phyloP scores from a whole-genome alignment of 2,329 filamentous ascomycete genomes.

The Colletotrichum cereale region DNA sequence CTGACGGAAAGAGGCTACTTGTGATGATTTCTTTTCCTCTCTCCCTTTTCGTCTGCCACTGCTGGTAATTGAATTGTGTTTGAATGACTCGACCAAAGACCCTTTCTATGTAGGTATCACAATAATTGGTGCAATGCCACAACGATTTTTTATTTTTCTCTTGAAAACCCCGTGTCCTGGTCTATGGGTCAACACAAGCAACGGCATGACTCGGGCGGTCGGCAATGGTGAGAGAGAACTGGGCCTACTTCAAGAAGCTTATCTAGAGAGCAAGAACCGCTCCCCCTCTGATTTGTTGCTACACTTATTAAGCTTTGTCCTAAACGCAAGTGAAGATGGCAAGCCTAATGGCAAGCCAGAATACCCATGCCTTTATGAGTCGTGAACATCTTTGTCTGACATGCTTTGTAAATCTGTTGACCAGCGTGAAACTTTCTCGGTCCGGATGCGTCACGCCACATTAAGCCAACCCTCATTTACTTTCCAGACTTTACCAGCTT shows the following conservation, averaged over 20 bases:
- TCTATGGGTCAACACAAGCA: too few relatives aligned
- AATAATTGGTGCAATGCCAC: background rate
- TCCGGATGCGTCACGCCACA: background rate
- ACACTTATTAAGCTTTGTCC: constrained; percentile 11
- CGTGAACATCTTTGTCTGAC: background rate
- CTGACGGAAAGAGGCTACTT: too few relatives aligned
- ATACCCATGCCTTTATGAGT: constrained; percentile 18
- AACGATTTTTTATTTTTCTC: too few relatives aligned
- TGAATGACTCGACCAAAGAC: background rate
- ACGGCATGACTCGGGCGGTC: background rate
- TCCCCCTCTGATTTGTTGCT: background rate
- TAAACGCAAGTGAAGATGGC: constrained; percentile 14
- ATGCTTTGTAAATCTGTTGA: background rate
- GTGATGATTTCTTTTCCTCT: too few relatives aligned
- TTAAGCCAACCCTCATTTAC: background rate
- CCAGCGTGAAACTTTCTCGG: background rate
- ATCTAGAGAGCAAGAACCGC: background rate
- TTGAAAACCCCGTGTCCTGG: too few relatives aligned
- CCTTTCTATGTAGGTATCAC: background rate
- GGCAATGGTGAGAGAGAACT: background rate
- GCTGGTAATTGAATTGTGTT: background rate
- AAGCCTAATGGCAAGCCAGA: background rate
- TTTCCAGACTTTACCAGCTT: background rate
- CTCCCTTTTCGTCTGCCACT: background rate
- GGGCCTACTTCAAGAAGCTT: background rate